These are phyloP conservation scores for Myriosclerotinia curreyana DNA, from an alignment of 2,329 filamentous ascomycete genomes.

Conservation along the genomic window DNA sequence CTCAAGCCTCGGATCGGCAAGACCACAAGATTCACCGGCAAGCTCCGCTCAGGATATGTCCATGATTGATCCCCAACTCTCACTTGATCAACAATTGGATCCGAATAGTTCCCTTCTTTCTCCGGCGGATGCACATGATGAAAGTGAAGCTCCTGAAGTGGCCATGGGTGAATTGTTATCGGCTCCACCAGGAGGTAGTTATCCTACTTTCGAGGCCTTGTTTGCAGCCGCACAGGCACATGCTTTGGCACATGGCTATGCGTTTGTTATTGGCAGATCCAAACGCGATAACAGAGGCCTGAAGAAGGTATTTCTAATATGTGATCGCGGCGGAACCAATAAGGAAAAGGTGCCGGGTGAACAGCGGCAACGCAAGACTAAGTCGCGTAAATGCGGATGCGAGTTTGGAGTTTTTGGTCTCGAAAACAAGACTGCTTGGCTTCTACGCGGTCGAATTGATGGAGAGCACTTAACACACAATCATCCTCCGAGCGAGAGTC, in stretches of 20 bases:
- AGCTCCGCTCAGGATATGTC: slow-evolving; percentile 36
- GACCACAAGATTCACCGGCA: slow-evolving; percentile 33
- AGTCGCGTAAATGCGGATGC: slow-evolving; percentile 66
- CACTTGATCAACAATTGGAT: slow-evolving; percentile 35
- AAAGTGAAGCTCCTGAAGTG: slow-evolving; percentile 26
- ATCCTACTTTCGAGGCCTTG: slow-evolving; percentile 61
- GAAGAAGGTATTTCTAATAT: slow-evolving; percentile 66
- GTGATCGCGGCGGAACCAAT: slow-evolving; percentile 63
- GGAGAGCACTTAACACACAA: slow-evolving; percentile 58
- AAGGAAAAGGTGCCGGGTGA: slow-evolving; percentile 45
- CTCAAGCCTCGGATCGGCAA: slow-evolving; percentile 27
- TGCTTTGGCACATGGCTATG: slow-evolving; percentile 64
- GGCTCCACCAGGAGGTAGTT: slow-evolving; percentile 59
- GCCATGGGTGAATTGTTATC: slow-evolving; percentile 37
- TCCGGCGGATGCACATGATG: slow-evolving; percentile 12
- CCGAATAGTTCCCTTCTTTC: slow-evolving; percentile 28
- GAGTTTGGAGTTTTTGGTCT: slow-evolving; percentile 69
- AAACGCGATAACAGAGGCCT: slow-evolving; percentile 62
- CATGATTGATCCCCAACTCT: slow-evolving; percentile 39
- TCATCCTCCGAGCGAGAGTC: slow-evolving; percentile 64
- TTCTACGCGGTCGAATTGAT: slow-evolving; percentile 62
- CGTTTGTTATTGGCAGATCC: slow-evolving; percentile 64
- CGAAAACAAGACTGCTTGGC: slow-evolving; percentile 65
- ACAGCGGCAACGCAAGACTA: slow-evolving; percentile 56
- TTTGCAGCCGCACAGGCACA: slow-evolving; percentile 63